Conservation (phyloP, 164 flowering plant species). For the Vitis rupestris region DNA sequence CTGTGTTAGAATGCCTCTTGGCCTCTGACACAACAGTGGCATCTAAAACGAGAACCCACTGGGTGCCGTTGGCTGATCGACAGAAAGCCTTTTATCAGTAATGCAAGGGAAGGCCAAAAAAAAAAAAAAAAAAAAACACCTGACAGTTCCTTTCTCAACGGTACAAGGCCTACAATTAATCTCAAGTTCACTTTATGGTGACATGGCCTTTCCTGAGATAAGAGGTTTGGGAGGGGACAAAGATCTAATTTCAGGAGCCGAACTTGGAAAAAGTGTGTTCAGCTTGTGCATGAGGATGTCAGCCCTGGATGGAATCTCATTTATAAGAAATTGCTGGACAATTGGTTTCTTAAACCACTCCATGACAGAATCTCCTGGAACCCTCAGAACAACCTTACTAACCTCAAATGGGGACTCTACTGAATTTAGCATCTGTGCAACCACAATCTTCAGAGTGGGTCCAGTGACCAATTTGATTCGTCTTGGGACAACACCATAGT, state of each 20-base stretch:
- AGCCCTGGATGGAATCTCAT: constrained; percentile 89
- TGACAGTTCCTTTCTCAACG: too few relatives aligned
- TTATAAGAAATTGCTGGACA: constrained; percentile 91
- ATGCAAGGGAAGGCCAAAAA: too few relatives aligned
- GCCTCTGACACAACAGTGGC: too few relatives aligned
- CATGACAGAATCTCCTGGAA: constrained; percentile 87
- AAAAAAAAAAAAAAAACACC: too few relatives aligned
- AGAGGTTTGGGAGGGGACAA: constrained; percentile 81
- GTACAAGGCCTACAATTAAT: too few relatives aligned
- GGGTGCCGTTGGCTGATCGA: too few relatives aligned
- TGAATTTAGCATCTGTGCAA: constrained; percentile 82
- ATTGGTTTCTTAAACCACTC: constrained; percentile 99
- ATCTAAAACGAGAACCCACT: too few relatives aligned
- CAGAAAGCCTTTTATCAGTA: too few relatives aligned
- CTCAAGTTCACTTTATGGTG: neutral
- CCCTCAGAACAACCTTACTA: constrained; percentile 92
- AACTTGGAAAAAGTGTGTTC: constrained; percentile 80
- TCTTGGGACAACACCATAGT: constrained; percentile 92
- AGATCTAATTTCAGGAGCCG: constrained; percentile 91
- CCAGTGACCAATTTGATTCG: constrained; percentile 94
- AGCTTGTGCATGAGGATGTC: constrained; percentile 96
- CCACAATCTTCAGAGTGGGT: constrained; percentile 85
- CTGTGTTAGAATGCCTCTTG: too few relatives aligned
- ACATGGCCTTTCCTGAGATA: constrained; percentile 39
- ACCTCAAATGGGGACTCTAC: constrained; percentile 98